These are phyloP conservation scores for Schwanniomyces vanrijiae DNA, from an alignment of 805 yeast genomes.

Conservation along the genomic window DNA sequence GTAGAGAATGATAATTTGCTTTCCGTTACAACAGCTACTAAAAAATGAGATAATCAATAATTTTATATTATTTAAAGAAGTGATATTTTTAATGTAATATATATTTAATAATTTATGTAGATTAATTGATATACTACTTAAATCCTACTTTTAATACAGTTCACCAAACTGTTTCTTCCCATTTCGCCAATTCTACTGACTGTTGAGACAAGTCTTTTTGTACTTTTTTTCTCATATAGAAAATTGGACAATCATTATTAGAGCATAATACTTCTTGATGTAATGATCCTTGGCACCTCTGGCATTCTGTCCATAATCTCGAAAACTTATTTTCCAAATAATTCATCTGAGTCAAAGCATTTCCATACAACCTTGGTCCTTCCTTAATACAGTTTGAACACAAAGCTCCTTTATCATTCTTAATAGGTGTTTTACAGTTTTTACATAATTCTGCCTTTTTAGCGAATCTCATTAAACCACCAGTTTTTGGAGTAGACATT, in stretches of 20 bases:
- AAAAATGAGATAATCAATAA: not conserved
- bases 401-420: conserved; percentile 63
- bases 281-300: conserved; percentile 92
- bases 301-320: conserved; percentile 96
- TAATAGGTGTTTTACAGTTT: conserved; percentile 81
- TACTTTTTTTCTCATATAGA: conserved; percentile 90
- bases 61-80: not conserved
- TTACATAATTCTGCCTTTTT: conserved; percentile 86
- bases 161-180: conserved; percentile 63
- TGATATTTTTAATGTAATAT: not conserved
- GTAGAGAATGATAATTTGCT: not conserved
- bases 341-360: conserved; percentile 76
- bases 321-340: conserved; percentile 80
- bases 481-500: conserved; percentile 72
- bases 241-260: conserved; percentile 95
- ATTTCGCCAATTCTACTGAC: conserved; percentile 57
- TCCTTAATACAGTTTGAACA: conserved; percentile 75
- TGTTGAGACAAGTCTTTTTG: conserved; percentile 69
- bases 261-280: conserved; percentile 96
- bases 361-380: conserved; percentile 79
- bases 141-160: not conserved
- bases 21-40: not conserved
- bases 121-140: not conserved
- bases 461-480: conserved; percentile 90
- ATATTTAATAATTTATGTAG: conserved; percentile 1